Conservation (phyloP, 2,329 filamentous ascomycete genomes). For the Cladosporium colombiae region DNA sequence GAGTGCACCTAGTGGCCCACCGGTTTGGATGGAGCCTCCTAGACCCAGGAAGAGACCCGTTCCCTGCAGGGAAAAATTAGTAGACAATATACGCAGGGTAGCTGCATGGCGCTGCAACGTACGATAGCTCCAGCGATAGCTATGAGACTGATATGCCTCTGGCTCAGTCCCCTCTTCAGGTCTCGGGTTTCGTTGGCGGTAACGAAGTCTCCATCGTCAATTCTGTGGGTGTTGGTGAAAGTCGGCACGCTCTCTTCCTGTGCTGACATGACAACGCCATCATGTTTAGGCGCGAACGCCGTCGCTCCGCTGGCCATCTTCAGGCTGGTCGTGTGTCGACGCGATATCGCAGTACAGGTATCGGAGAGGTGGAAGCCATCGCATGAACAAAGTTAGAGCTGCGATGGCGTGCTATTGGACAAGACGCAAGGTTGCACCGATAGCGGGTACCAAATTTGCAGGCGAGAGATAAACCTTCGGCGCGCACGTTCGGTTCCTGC, state of each 20-base stretch:
- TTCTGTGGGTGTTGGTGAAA: not conserved
- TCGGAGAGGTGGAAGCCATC: not conserved
- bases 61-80: slow-evolving; percentile 39
- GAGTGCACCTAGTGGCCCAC: slow-evolving; percentile 54
- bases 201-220: slow-evolving; percentile 30
- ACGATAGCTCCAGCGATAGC: slow-evolving; percentile 70
- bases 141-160: slow-evolving; percentile 60
- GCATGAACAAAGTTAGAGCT: not conserved
- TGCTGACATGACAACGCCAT: not conserved
- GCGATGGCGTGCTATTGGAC: slow-evolving; percentile 9
- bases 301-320: not conserved
- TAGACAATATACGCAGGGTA: not conserved
- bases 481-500: not conserved
- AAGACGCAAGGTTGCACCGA: slow-evolving; percentile 7
- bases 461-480: not conserved
- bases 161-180: slow-evolving; percentile 53
- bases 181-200: slow-evolving; percentile 32
- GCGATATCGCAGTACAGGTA: not conserved
- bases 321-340: not conserved
- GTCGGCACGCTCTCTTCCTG: not conserved
- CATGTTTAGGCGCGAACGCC: not conserved
- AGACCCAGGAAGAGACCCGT: slow-evolving; percentile 65
- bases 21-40: slow-evolving; percentile 54
- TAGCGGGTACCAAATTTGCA: slow-evolving; percentile 11
- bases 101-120: not conserved